Base-by-base conservation (phyloP, 495 filamentous ascomycete genomes). In the Hyaloscypha variabilis region DNA sequence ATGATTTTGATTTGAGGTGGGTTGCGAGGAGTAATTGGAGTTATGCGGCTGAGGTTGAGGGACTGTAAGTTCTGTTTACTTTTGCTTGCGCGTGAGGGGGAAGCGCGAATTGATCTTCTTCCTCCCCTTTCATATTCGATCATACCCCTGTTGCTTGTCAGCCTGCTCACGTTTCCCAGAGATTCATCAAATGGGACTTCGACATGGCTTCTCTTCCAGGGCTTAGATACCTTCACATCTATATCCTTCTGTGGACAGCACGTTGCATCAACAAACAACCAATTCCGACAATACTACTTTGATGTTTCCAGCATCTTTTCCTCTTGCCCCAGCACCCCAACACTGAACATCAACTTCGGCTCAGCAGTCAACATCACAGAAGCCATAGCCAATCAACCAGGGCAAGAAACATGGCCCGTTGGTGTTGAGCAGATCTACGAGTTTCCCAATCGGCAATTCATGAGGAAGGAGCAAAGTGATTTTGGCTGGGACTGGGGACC, bases 401-500 rank as follows among this genome's bases (percentile, higher is more conserved):
- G 76, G 17, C 81, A 87, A 65, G 79, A 85, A 68, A 81, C 74
- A 53, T 85, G 82, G 83, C 83, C 84, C 1, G 56, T 56, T 62
- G 72, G 73, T 23, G 76, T 84, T 3, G 77, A 87, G 58, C 76
- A 70, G n/a, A 21, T 76, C 0, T 84, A 77, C 62, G 81, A 86
- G 64, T 88, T 88, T 62, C 71, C 77, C 2, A 78, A 85, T 63
- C 75, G 87, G 26, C 71, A 89, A 70, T 83, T 82, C 8, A 84
- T 85, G 6, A 78, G 85, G 62, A 91, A 89, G 69, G 87, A 85
- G 11, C 88, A 90, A 72, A 90, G 90, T 67, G 88, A 91, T 69
- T 92, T 88, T 85, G 91, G 91, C 36, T 94, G 91, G 91, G 90
- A 94, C 67, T 93, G 90, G 91, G 91, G 91, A 19, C 90, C 91